Percentiles rank a stretch among this genome's conserved stretches.
Conservation (phyloP, 441 rosid species). For the Flueggea neowawraea region DNA sequence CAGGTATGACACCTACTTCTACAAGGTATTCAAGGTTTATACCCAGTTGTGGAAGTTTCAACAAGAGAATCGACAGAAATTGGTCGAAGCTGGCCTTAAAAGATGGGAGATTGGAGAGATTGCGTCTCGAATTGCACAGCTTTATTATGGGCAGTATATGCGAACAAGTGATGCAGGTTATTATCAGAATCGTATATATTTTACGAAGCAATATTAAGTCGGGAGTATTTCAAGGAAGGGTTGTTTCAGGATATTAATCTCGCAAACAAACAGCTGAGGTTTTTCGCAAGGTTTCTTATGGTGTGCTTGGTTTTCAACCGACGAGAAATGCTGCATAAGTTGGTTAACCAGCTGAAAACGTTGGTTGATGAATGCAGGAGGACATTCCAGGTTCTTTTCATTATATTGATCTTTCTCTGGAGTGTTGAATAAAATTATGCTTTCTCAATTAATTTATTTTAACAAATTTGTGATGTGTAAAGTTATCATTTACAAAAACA, state of each 20-base stretch:
- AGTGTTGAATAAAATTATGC: too few species aligned
- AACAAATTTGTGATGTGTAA: too few species aligned
- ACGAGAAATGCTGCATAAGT: slow-evolving; percentile 78
- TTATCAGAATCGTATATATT: slow-evolving; percentile 82
- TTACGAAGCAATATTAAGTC: slow-evolving; percentile 78
- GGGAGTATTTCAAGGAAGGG: slow-evolving; percentile 93
- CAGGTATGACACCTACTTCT: slow-evolving; percentile 92
- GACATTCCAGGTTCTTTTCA: slow-evolving; percentile 66
- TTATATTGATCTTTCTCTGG: neutral
- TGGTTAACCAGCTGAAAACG: slow-evolving; percentile 76
- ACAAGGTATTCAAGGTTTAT: slow-evolving; percentile 95
- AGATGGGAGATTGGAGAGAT: slow-evolving; percentile 99
- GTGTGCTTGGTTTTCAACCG: slow-evolving; percentile 85
- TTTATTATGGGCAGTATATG: slow-evolving; percentile 97
- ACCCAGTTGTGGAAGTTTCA: slow-evolving; percentile 96
- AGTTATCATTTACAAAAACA: too few species aligned
- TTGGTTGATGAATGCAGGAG: slow-evolving; percentile 92
- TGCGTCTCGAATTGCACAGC: slow-evolving; percentile 92
- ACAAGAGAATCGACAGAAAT: slow-evolving; percentile 90
- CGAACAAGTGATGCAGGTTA: slow-evolving; percentile 80
- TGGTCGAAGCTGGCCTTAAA: slow-evolving; percentile 91
- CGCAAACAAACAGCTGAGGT: slow-evolving; percentile 89
- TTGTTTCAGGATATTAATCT: slow-evolving; percentile 71
- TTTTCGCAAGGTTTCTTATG: slow-evolving; percentile 89
- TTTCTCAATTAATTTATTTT: too few species aligned